A percentile compares a stretch with the other conserved stretches of the same genome.
Conservation (phyloP, 106 monocot genomes). For the Dendrobium chrysotoxum region DNA sequence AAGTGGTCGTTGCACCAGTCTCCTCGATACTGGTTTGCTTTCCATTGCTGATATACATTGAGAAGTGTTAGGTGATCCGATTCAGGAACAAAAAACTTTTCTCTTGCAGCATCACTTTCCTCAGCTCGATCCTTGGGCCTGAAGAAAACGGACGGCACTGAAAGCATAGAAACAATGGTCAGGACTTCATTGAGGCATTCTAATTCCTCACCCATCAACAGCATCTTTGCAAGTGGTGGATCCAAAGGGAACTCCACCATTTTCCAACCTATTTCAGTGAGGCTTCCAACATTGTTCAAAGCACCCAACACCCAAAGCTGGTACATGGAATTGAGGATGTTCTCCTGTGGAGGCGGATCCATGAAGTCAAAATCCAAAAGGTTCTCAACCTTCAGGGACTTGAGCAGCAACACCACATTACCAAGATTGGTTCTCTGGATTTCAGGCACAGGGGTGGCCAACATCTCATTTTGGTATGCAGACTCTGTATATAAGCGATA, state of each 20-base stretch:
- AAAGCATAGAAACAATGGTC: slow-evolving; percentile 93
- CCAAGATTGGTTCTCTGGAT: slow-evolving; percentile 95
- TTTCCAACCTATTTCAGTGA: slow-evolving; percentile 90
- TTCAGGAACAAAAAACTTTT: slow-evolving; percentile 98
- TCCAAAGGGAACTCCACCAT: slow-evolving; percentile 98
- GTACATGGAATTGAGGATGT: slow-evolving; percentile 97
- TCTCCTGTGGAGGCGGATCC: slow-evolving; percentile 96
- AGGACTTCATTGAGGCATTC: slow-evolving; percentile 82
- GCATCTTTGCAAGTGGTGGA: slow-evolving; percentile 94
- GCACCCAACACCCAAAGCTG: slow-evolving; percentile 98
- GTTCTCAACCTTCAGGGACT: slow-evolving; percentile 84
- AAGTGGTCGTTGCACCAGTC: slow-evolving; percentile 97
- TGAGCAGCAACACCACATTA: slow-evolving; percentile 77
- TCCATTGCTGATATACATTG: slow-evolving; percentile 92
- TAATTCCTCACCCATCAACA: slow-evolving; percentile 77
- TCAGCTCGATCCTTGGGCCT: slow-evolving; percentile 88
- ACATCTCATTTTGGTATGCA: slow-evolving; percentile 93
- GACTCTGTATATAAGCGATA: slow-evolving; percentile 87
- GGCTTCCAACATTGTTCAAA: slow-evolving; percentile 75
- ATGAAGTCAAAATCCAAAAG: slow-evolving; percentile 94
- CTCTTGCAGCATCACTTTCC: slow-evolving; percentile 94
- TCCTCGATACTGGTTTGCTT: slow-evolving; percentile 66
- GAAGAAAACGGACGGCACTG: slow-evolving; percentile 93
- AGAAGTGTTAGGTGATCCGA: slow-evolving; percentile 92
- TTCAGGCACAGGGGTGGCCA: slow-evolving; percentile 81